Percentiles rank a stretch among this genome's conserved stretches.
Conservation (phyloP, 1,139 yeast species). For the Pichia inconspicua region DNA sequence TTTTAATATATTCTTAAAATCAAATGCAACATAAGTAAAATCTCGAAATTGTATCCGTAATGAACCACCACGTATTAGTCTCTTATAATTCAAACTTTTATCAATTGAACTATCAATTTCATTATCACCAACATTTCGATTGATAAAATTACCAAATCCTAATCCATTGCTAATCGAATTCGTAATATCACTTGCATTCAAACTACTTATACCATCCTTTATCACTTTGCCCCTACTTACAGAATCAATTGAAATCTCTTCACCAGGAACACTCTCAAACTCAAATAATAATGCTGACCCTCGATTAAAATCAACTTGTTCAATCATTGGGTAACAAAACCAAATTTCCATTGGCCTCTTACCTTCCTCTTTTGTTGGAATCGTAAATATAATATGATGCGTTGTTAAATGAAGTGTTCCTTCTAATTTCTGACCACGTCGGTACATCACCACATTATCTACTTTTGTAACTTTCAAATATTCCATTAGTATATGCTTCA, state of each 20-base stretch:
- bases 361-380: constrained; percentile 17
- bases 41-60: constrained; percentile 77
- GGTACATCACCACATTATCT: constrained; percentile 57
- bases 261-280: not conserved
- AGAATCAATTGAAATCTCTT: not conserved
- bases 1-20: constrained; percentile 50
- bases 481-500: constrained; percentile 35
- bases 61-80: constrained; percentile 44
- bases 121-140: not conserved
- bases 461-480: constrained; percentile 53
- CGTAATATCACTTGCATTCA: constrained; percentile 9
- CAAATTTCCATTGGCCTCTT: constrained; percentile 59
- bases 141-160: constrained; percentile 7
- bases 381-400: constrained; percentile 75
- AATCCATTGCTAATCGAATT: constrained; percentile 10
- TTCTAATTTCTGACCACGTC: constrained; percentile 55
- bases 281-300: constrained; percentile 36
- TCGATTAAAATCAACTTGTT: constrained; percentile 51
- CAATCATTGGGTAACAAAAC: constrained; percentile 88
- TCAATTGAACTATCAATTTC: not conserved
- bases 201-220: constrained; percentile 4
- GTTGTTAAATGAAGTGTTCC: constrained; percentile 78
- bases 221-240: constrained; percentile 1
- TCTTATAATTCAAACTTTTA: not conserved
- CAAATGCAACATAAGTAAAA: constrained; percentile 76